Base-by-base conservation (phyloP, 2,329 filamentous ascomycete genomes). In the Triangularia setosa region DNA sequence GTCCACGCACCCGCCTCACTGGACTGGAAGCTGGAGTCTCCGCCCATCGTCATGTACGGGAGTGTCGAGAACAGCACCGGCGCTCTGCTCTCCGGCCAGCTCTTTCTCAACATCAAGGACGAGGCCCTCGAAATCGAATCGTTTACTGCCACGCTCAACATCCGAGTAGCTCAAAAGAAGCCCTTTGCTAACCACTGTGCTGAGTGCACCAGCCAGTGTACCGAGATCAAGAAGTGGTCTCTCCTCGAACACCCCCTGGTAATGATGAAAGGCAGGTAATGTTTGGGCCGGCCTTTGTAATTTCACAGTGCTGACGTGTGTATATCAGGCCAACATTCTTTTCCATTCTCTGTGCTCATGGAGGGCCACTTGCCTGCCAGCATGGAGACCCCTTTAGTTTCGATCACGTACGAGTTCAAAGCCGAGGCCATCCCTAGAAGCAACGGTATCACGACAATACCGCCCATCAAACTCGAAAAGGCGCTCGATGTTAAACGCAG, bases 341-440 rank as follows among this genome's bases (percentile, higher is more conserved):
- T 93, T 74, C 94, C 95, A 58, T 97, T 97, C 77, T 96, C 92
- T 71, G 89, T 92, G 70, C 83, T 97, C 60, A 85, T 99, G 54
- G 87, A 88, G 1, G 95, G 95, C 21, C 85, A 94, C 72, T 84
- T 97, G n/a, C 93, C 94, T 2, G 91, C 92, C 1, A 90, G 88
- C 52, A 91, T 91, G 72, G 88, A 93, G 73, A 90, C 90, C 61
- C 80, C 85, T 6, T 79, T 97, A 58, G 85, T 89, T 18, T 83
- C 83, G 63, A 87, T 98, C 67, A 83, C 91, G 68, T 98, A 98
- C 79, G 86, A 87, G 69, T 88, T 98, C 71, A 83, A 84, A 68
- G 90, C 90, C 59, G 84, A 87, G 60, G 86, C 87, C 62, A 83
- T 84, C 11, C 80, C 87, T 35, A 84, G 83, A 60, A 84, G 87